Base-by-base conservation (phyloP, 1,139 yeast genomes). In the Kodamaea sp. region DNA sequence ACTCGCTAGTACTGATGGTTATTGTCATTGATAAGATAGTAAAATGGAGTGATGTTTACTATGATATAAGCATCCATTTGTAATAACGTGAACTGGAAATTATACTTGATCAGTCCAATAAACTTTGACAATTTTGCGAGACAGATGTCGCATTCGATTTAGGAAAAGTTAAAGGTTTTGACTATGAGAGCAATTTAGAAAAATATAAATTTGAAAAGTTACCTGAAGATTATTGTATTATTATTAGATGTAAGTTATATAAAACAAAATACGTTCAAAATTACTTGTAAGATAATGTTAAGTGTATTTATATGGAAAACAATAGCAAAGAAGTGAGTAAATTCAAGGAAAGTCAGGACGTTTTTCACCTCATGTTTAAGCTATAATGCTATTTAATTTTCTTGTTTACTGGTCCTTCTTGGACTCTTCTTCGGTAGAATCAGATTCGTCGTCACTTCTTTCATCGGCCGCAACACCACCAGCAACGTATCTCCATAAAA, bases 381-480 rank as follows among this genome's bases (percentile, higher is more conserved):
- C 20, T 15, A 15, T 15, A 15, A 15, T 15, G 20, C 20, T 15
- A 15, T 15, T n/a, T n/a, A 15, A n/a, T 29, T 27, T 27, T 23
- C 10, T 24, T 24, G 26, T 10, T 29, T 46, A 50, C 39, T 55
- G 56, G 25, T 51, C 47, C 42, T 60, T 55, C 46, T 57, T 60
- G 42, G 51, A 47, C 37, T 57, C 63, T 23, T 52, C 63, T 41
- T 54, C 58, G 35, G 48, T 61, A 9, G 45, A 42, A 26, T 41
- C 45, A 9, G 36, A 29, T 56, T 88, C 96, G 49, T 79, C 86
- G 44, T 92, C 98, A 57, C 95, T 84, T 67, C 99, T 81, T 34
- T 85, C 97, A 62, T 92, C 99, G 51, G 76, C 75, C 15, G 75
- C 72, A 31, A 73, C 80, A 35, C 78, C 81, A 43, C 81, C 82